phyloP scores from a whole-genome alignment of 257 asterid species.

The Rehmannia glutinosa region DNA sequence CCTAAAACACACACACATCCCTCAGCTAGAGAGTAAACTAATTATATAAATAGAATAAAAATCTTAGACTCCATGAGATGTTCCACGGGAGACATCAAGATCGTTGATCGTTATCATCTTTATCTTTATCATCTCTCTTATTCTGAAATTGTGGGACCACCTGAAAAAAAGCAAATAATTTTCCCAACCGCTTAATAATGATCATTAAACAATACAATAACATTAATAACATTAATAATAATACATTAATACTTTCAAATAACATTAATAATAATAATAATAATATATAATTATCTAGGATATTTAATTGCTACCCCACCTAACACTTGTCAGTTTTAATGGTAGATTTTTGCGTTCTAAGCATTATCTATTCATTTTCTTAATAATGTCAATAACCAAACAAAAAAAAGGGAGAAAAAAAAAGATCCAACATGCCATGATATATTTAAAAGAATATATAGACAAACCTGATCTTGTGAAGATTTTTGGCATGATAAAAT shows the following conservation, averaged over 20 bases:
- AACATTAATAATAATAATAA: no score
- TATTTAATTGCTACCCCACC: slow-evolving; percentile 2
- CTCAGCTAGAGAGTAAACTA: no score
- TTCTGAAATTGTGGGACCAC: slow-evolving; percentile 58
- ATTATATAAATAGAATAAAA: no score
- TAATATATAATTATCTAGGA: neutral
- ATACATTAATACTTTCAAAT: no score
- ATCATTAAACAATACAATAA: neutral
- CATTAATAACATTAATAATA: neutral
- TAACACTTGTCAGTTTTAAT: neutral
- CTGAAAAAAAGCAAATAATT: slow-evolving; percentile 25
- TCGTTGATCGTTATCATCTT: slow-evolving; percentile 29
- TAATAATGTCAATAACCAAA: neutral
- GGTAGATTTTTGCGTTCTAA: neutral
- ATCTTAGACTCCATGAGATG: neutral
- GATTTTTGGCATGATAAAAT: slow-evolving; percentile 28
- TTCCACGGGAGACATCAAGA: slow-evolving; percentile 9
- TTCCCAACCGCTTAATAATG: neutral
- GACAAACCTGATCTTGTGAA: slow-evolving; percentile 55
- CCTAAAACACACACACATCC: no score
- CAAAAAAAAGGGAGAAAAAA: neutral
- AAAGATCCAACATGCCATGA: neutral
- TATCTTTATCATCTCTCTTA: slow-evolving; percentile 30
- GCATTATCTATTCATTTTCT: neutral
- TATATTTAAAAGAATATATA: neutral